A percentile compares a stretch with the other conserved stretches of the same genome.
These are phyloP conservation scores for Bisporella sp. DNA, from an alignment of 2,329 filamentous ascomycete species.

Conservation along the genomic window DNA sequence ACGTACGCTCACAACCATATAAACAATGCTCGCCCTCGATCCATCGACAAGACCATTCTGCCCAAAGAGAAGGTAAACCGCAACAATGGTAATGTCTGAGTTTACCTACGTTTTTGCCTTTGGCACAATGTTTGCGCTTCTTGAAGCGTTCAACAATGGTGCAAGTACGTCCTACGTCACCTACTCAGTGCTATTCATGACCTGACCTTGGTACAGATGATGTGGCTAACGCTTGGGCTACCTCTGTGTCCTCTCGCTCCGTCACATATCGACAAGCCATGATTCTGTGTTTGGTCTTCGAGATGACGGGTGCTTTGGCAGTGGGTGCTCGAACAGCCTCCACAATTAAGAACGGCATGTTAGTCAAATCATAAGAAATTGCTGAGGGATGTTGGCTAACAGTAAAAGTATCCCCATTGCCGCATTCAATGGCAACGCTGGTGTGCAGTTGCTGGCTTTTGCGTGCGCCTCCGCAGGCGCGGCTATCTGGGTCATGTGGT, in stretches of 20 bases:
- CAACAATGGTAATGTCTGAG: slow-evolving; percentile 31
- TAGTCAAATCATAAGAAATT: too few relatives aligned
- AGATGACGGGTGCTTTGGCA: slow-evolving; percentile 59
- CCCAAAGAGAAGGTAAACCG: neutral
- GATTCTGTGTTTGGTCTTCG: slow-evolving; percentile 59
- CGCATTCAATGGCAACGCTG: slow-evolving; percentile 53
- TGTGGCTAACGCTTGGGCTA: slow-evolving; percentile 80
- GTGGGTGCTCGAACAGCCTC: slow-evolving; percentile 64
- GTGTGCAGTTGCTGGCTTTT: slow-evolving; percentile 63
- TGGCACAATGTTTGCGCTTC: slow-evolving; percentile 47
- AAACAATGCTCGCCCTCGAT: too few relatives aligned
- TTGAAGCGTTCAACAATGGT: slow-evolving; percentile 56
- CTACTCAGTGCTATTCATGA: neutral
- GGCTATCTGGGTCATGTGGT: slow-evolving; percentile 74
- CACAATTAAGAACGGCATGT: slow-evolving; percentile 73
- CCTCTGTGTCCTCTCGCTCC: slow-evolving; percentile 71
- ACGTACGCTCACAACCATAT: too few relatives aligned
- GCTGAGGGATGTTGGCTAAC: too few relatives aligned
- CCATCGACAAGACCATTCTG: too few relatives aligned
- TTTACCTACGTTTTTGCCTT: slow-evolving; percentile 52
- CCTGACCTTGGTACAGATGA: slow-evolving; percentile 46
- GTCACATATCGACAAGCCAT: slow-evolving; percentile 64
- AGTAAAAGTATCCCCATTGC: slow-evolving; percentile 41
- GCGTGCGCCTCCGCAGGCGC: slow-evolving; percentile 57
- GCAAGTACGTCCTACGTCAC: slow-evolving; percentile 16